Percentiles rank a stretch among this genome's conserved stretches.
Conservation (phyloP, 202 grass and related monocot species). For the Zoysia matrella region DNA sequence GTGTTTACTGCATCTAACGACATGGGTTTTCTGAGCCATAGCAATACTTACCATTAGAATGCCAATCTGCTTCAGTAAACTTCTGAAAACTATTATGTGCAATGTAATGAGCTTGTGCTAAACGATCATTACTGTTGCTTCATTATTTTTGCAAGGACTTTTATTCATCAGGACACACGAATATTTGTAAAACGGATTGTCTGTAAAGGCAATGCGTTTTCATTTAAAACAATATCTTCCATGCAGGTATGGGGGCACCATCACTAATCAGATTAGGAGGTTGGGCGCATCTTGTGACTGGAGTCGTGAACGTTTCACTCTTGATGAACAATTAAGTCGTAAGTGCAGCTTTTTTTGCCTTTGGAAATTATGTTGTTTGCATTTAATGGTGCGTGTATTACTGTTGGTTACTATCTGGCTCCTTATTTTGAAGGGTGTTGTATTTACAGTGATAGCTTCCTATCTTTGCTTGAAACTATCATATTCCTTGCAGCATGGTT, state of each 20-base stretch:
- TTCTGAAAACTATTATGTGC: slow-evolving; percentile 10
- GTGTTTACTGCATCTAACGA: not conserved
- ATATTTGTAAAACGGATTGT: slow-evolving; percentile 15
- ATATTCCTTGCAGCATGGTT: slow-evolving; percentile 14
- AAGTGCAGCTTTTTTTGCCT: slow-evolving; percentile 46
- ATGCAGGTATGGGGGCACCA: slow-evolving; percentile 90
- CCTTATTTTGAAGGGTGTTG: slow-evolving; percentile 12
- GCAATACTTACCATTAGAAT: slow-evolving; percentile 16
- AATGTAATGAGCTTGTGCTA: slow-evolving; percentile 6
- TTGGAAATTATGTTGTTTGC: slow-evolving; percentile 18
- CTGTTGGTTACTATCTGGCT: not conserved
- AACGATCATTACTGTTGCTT: slow-evolving; percentile 13
- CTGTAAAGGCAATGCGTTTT: slow-evolving; percentile 9
- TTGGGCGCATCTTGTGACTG: slow-evolving; percentile 98
- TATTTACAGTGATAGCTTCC: slow-evolving; percentile 13
- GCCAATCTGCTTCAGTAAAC: not conserved
- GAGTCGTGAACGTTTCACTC: slow-evolving; percentile 88
- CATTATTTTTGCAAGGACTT: slow-evolving; percentile 28
- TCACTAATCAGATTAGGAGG: slow-evolving; percentile 95
- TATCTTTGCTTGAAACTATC: slow-evolving; percentile 28
- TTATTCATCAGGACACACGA: not conserved
- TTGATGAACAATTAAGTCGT: slow-evolving; percentile 95
- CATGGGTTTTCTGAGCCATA: slow-evolving; percentile 8
- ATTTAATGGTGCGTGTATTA: slow-evolving; percentile 18
- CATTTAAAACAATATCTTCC: slow-evolving; percentile 21